Base-by-base conservation (phyloP, 2,329 filamentous ascomycete genomes). In the Trichophyton rubrum region DNA sequence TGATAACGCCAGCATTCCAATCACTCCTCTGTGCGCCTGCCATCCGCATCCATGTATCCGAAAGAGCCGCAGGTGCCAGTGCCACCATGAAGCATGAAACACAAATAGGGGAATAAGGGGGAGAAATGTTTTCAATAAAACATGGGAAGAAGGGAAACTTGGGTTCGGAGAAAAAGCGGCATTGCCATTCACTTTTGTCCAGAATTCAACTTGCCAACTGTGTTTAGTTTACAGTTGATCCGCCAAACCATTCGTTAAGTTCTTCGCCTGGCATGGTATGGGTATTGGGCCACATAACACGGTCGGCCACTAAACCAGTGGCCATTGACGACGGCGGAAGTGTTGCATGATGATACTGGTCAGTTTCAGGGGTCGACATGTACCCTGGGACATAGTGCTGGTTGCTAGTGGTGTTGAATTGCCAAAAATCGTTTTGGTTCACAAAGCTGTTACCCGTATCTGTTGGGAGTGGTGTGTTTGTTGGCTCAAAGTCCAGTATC, bases 241-340 rank as follows among this genome's bases (percentile, higher is more conserved):
- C 59, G 20, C 71, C 67, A 64, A 79, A 70, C 76, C 76, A 79
- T 56, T 75, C 74, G 53, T 79, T 76, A 62, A 79, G 77, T 55
- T 79, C 75, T 17, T 74, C 73, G 45, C 71, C 72, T 57, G 72
- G 17, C 3, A 53, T 11, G 74, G 66, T n/a, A 72, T 67, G 41
- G 61, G 65, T 60, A 15, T 74, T 67, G 35, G 65, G 73, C 67
- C 74, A 75, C 41, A 67, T 58, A 65, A 71, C 69, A 65, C 71
- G 66, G 45, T 67, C 61, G 63, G 71, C 67, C 67, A 73, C 62
- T 66, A 45, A 41, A 38, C 40, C 45, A 40, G 17, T 17, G 15
- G 40, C 56, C 24, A 35, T 60, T 38, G 33, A 60, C 33, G 45
- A 30, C 15, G 58, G 45, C 60, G 63, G 56, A 5, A 58, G 56